Evolutionary conservation across 306 rosid genomes (phyloP), one percentile per base, ranked within the genome.

Genomic region (Fragaria vesca): DNA sequence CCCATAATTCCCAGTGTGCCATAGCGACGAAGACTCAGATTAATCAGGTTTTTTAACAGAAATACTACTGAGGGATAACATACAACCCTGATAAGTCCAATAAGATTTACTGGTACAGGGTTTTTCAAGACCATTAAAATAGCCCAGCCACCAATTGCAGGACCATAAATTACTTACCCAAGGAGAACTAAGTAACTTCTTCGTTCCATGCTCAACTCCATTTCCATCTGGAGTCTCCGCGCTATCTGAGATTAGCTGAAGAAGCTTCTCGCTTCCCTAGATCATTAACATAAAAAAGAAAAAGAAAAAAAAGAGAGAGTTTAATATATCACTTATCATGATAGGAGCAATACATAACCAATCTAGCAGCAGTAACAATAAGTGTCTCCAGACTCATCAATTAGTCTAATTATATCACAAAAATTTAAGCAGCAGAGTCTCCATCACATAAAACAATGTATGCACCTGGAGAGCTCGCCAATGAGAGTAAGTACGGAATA

Each of bases 231-330:
- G 66, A 66, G 83, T 63, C 60, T 72, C 80, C 75, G 83, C 61
- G 62, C 82, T 71, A 80, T 86, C 85, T 12, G 97, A 88, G 78
- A 91, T 91, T 78, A 95, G 87, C 81, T 78, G 89, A 80, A 91
- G 87, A 80, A 95, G 91, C 76, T 84, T 91, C 89, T 91, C 93
- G 62, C 99, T 88, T 85, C 99, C 99, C 99, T 95, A 34, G n/a
- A 69, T 65, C 60, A 69, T 65, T 61, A 42, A 75, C 13, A 82
- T 55, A 36, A 72, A 15, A 1, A 8, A 74, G 1, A 40, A 40
- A 40, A 5, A 0, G 0, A 40, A 66, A 81, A 73, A 38, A 1
- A 71, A 87, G 38, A 75, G 48, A 73, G 69, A 73, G 20, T 11
- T 8, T 71, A 30, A 57, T 28, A 45, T 11, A 75, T 46, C 45